phyloP scores from a whole-genome alignment of 768 basidiomycete genomes.

The Russula brevipes region DNA sequence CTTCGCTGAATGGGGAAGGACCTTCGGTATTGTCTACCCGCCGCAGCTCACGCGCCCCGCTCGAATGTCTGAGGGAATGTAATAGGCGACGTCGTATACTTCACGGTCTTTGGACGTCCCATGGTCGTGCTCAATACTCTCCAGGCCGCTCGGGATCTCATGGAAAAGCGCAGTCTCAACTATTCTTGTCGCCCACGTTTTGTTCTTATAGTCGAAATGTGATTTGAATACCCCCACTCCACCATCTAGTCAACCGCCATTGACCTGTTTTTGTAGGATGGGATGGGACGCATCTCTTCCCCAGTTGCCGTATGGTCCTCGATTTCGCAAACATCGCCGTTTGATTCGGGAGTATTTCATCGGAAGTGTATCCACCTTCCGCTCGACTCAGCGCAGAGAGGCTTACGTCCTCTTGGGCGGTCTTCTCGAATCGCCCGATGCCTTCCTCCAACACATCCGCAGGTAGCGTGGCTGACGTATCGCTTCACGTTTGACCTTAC shows the following conservation, averaged over 20 bases:
- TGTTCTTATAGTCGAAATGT: conserved; percentile 31
- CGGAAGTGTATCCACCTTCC: conserved; percentile 24
- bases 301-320: conserved; percentile 28
- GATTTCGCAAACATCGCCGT: conserved; percentile 31
- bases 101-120: conserved; percentile 30
- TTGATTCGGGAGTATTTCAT: conserved; percentile 30
- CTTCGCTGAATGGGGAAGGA: conserved; percentile 30
- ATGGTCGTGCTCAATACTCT: conserved; percentile 34
- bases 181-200: conserved; percentile 35
- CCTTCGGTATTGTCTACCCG: conserved; percentile 29
- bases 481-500: not conserved
- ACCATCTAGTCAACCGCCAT: not conserved
- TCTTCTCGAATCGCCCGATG: conserved; percentile 29
- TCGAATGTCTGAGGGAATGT: not conserved
- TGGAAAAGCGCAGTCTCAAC: conserved; percentile 33
- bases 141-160: conserved; percentile 33
- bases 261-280: conserved; percentile 19
- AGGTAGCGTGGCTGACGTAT: conserved; percentile 19
- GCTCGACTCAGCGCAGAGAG: conserved; percentile 29
- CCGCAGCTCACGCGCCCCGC: not conserved
- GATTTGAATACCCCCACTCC: not conserved
- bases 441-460: conserved; percentile 29
- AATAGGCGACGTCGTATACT: conserved; percentile 34
- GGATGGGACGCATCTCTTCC: conserved; percentile 24
- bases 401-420: conserved; percentile 28